Conservation (phyloP, 1,139 yeast genomes). For the Yarrowia galli region DNA sequence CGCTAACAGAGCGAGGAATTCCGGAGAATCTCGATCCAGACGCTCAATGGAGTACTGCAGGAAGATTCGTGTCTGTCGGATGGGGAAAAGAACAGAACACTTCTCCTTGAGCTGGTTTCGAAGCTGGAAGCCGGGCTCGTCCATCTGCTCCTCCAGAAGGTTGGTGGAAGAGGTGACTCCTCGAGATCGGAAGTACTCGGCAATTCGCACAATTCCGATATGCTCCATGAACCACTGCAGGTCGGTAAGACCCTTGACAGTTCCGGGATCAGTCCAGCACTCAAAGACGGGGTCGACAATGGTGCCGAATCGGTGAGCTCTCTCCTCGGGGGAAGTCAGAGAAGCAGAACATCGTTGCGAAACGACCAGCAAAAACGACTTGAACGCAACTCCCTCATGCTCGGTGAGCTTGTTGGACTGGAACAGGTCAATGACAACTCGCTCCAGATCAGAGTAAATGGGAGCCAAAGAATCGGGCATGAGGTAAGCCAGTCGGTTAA, state of each 20-base stretch:
- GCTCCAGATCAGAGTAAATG: constrained; percentile 81
- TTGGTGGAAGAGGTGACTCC: constrained; percentile 81
- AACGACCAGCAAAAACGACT: constrained; percentile 87
- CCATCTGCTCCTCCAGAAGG: constrained; percentile 80
- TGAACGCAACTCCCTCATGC: constrained; percentile 93
- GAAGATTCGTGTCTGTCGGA: constrained; percentile 92
- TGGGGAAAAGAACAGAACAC: constrained; percentile 95
- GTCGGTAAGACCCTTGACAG: constrained; percentile 87
- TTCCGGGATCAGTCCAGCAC: constrained; percentile 93
- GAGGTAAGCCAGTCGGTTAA: constrained; percentile 88
- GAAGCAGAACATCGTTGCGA: constrained; percentile 79
- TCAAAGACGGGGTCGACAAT: constrained; percentile 91
- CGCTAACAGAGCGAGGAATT: constrained; percentile 71
- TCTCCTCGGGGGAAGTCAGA: constrained; percentile 53
- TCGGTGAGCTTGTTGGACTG: constrained; percentile 76
- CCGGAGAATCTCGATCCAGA: constrained; percentile 76
- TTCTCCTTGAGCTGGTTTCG: constrained; percentile 82
- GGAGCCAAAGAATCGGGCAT: constrained; percentile 90
- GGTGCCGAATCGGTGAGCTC: constrained; percentile 75
- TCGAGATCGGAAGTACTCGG: constrained; percentile 83
- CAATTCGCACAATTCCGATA: constrained; percentile 91
- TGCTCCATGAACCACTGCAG: constrained; percentile 98
- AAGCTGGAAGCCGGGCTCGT: constrained; percentile 81
- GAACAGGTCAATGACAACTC: constrained; percentile 75
- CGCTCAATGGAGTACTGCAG: constrained; percentile 95